Base-by-base conservation (phyloP, 495 filamentous ascomycete species). In the Polyplosphaeria fusca region DNA sequence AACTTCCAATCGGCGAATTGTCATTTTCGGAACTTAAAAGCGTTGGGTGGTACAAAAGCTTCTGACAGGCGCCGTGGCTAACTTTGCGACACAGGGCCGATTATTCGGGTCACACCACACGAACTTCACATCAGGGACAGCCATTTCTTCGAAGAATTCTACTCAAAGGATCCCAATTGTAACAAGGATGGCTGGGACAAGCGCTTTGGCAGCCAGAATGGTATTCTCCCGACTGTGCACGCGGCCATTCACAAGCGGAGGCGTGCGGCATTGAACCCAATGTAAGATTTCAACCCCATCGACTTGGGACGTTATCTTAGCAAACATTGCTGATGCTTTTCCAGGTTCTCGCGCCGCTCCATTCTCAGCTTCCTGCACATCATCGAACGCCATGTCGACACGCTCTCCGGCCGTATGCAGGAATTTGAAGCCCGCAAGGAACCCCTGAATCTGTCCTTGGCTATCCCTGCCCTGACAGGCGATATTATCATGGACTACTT, bases 71-170 rank as follows among this genome's bases (percentile, higher is more conserved):
- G 26, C 25, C 19, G 37, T 37, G 37, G 37, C 39, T 58, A 9
- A 58, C 46, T 5, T 39, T 18, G 23, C 27, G n/a, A 4, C 25
- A 16, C 38, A 54, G 56, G 68, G 7, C 64, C 68, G 0, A 65
- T 72, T 32, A 47, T 72, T 12, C 53, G 69, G 4, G 55, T 66
- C 0, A 65, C 43, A 12, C 69, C 69, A 0, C n/a, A 55, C 20
- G 68, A 70, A 30, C 22, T 72, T 1, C 68, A 70, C 44, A 64
- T 72, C 47, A 38, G 46, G 5, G 69, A 72, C 47, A 39, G 55
- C 1, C 47, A 51, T 3, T 67, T 63, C 49, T 62, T 58, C 28
- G 58, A 68, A 14, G 50, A 52, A 2, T 14, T 59, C 24, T 59
- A 59, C 32, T 3, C 56, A 0, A 41, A 46, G 20, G 47, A 47